Evolutionary conservation across 495 filamentous ascomycete species (phyloP), one percentile per base, ranked within the genome.

Genomic region (Xylaria sp.): DNA sequence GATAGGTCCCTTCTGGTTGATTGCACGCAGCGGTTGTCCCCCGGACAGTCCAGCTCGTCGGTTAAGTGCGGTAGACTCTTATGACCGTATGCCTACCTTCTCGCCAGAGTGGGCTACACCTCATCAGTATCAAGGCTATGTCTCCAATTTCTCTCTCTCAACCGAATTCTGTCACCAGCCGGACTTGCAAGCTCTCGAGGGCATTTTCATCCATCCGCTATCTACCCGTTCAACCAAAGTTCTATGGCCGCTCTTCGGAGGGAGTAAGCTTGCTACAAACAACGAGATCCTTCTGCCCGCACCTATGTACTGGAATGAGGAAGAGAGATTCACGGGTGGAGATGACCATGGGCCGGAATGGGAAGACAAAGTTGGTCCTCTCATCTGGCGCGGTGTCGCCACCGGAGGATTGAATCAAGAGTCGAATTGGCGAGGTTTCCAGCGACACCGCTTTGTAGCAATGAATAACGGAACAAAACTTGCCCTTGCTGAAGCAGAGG

Each of bases 211-310:
- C 67, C 80, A 85, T 31, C 90, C 92, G 15, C 81, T 90, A 26
- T 86, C 85, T 3, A 84, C 89, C 62, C 73, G 81, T 17, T 81
- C 85, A 0, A 86, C 85, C 17, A 81, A 85, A 71, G 83, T 85
- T 26, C 78, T 93, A 48, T 84, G 91, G 46, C 92, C 92, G 0
- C 81, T 93, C 40, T 93, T 94, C 71, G 86, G 90, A 40, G 91
- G 90, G 63, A 89, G 87, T 75, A 94, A 94, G 74, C 84, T 93
- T 55, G 88, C 85, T 40, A 88, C 91, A 62, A 93, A 93, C 78
- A 93, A 91, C 72, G 92, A 94, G 64, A 91, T 94, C 71, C 83
- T 93, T 24, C 85, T 94, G 53, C 92, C 92, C 0, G 87, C 91
- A 0, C 88, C 91, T 40, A 92, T 91, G 88, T 92, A 93, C 77